phyloP scores from a whole-genome alignment of 352 stramenopile species.

The Globisporangium ultimum region DNA sequence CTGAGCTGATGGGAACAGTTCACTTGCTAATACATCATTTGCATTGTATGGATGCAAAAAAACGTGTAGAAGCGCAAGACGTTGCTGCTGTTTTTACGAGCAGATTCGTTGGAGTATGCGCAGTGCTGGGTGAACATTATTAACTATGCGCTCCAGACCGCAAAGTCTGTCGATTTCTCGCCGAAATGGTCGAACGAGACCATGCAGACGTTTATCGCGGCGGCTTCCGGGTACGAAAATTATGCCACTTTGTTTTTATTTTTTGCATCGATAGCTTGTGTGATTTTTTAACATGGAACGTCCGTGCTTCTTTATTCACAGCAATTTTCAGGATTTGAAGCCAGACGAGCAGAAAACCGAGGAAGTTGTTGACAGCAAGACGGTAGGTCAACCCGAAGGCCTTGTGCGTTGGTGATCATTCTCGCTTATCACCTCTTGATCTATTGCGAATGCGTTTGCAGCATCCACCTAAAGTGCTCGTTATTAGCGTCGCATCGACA shows the following conservation, averaged over 20 bases:
- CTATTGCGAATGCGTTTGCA: slow-evolving; percentile 6
- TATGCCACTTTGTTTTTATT: too few species aligned
- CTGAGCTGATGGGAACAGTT: too few species aligned
- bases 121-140: slow-evolving; percentile 76
- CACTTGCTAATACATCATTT: not conserved
- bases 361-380: not conserved
- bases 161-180: slow-evolving; percentile 60
- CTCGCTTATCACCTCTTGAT: not conserved
- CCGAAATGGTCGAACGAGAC: slow-evolving; percentile 65
- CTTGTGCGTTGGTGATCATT: not conserved
- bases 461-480: slow-evolving; percentile 40
- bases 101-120: slow-evolving; percentile 67
- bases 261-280: not conserved
- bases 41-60: not conserved
- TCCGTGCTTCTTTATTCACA: not conserved
- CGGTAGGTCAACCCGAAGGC: slow-evolving; percentile 1
- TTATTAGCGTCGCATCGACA: slow-evolving; percentile 52
- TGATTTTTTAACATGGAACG: not conserved
- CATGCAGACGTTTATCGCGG: slow-evolving; percentile 70
- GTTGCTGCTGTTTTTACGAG: slow-evolving; percentile 75
- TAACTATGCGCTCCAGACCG: slow-evolving; percentile 72
- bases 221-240: slow-evolving; percentile 46
- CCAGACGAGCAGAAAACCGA: slow-evolving; percentile 8
- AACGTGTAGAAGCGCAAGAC: slow-evolving; percentile 64
- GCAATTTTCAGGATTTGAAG: slow-evolving; percentile 17